Evolutionary conservation across 331 rosid genomes (phyloP), one percentile per base, ranked within the genome.

Genomic region (Quercus phellos): DNA sequence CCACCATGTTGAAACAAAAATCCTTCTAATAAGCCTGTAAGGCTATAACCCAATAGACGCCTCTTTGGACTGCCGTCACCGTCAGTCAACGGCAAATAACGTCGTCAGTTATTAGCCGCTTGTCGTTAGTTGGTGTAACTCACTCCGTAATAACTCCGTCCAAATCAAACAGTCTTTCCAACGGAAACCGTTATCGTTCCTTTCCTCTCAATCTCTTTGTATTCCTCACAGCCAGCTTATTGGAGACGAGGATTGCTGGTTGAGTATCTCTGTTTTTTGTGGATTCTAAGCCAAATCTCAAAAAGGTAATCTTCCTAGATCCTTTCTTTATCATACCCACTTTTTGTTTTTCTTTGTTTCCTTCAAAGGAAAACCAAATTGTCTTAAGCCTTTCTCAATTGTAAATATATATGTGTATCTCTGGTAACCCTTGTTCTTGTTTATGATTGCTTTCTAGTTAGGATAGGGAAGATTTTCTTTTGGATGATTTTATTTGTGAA

Each of bases 111-210:
- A 26, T 59, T 6, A 0, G 35, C 0, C 34, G 0, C 67, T 24
- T 59, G 72, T 32, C 66, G 43, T 71, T 34, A 1, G n/a, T 13
- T 1, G 16, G 61, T 0, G 42, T 70, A 42, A 30, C 61, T 17
- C 21, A 59, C 22, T 70, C 71, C 60, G 46, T 14, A 6, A 59
- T 59, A 61, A 61, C 72, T 46, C 77, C 82, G 73, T 78, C 82
- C 18, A 70, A 43, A 22, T 30, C 14, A 59, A 34, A 67, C 82
- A 66, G 77, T 50, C 54, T 11, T 35, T 24, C 21, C 19, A 27
- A 70, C 77, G 64, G 76, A 42, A 22, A n/a, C 71, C 77, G 81
- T 78, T 71, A 78, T 70, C 71, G 81, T 50, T 59, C 71, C 61
- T 70, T 63, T 70, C 71, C 70, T 71, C 82, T 60, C 82, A 59